Evolutionary conservation across 257 asterid genomes (phyloP), one percentile per base, ranked within the genome.

Genomic region (Nicotiana noctiflora): DNA sequence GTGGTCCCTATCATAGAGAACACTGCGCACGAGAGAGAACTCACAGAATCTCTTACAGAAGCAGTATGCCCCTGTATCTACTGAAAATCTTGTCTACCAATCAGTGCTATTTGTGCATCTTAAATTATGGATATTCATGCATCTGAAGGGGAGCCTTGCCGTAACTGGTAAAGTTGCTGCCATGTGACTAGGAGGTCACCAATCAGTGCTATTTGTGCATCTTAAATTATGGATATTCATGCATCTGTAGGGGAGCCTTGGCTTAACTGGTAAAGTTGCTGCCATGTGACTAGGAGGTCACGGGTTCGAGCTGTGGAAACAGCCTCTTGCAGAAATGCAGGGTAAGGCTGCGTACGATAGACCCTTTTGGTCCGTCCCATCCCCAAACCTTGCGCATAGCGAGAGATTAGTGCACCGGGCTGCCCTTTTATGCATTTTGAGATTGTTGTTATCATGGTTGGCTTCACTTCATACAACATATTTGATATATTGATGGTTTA

Each of bases 1-100:
- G 97, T 94, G 32, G 86, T 94, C 76, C 98, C 98, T 79, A 93
- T 94, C 79, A 92, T 94, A 80, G 98, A 94, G 89, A 94, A 94
- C 83, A 92, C 98, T 63, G 98, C 98, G 52, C 96, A 94, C 82
- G 98, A 94, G 87, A 85, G 95, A 79, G 98, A 94, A 86, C 98
- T 94, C 81, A 92, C 98, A 1, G 91, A 91, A 62, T 89, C 98
- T 86, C 97, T 94, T 57, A 90, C 98, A 57, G 91, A 87, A 89
- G 99, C 99, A 40, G 98, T 95, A 93, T 3, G 84, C 70, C 56
- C 77, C 72, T 78, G 49, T 37, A 19, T 32, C 67, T 79, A 63
- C 64, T 9, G 10, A 49, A 44, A 72, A 40, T 40, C 46, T 40
- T 2, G 46, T 40, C 46, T 40, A 29, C 81, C 76, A 37, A 32